Evolutionary conservation across 352 stramenopile genomes (phyloP).

Genomic region (Globisporangium abappressorium): DNA sequence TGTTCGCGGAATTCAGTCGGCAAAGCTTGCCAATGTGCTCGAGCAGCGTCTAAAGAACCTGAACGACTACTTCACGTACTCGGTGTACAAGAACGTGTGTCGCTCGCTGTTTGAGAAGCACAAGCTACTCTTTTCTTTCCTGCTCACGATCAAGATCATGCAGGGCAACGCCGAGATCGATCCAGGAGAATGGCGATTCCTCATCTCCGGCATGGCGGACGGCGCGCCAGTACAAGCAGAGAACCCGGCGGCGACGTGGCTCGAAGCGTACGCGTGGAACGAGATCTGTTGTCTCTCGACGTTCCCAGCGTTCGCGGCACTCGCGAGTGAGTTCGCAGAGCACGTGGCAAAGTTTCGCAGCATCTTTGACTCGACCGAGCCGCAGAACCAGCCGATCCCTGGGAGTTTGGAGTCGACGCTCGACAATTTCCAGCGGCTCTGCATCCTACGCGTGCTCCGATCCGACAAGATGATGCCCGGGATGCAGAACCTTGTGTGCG

Average conservation of each 20-base stretch:
- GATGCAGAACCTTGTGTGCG: conserved; percentile 88
- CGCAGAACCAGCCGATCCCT: conserved; percentile 73
- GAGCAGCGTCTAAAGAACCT: conserved; percentile 81
- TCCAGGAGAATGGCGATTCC: conserved; percentile 86
- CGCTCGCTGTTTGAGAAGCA: conserved; percentile 93
- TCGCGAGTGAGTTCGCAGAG: conserved; percentile 47
- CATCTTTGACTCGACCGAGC: conserved; percentile 83
- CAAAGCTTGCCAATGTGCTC: conserved; percentile 61
- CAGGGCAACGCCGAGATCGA: conserved; percentile 82
- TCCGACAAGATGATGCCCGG: conserved; percentile 85
- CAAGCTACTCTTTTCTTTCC: conserved; percentile 93
- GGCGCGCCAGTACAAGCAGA: conserved; percentile 39
- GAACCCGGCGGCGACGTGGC: conserved; percentile 50
- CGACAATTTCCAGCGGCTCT: conserved; percentile 83
- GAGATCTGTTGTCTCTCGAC: conserved; percentile 76
- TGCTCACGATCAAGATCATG: conserved; percentile 88
- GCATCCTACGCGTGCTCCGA: conserved; percentile 72
- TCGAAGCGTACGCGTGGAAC: conserved; percentile 76
- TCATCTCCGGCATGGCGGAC: conserved; percentile 82
- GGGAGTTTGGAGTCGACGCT: conserved; percentile 51
- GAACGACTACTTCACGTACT: conserved; percentile 94
- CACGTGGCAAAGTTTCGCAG: conserved; percentile 52
- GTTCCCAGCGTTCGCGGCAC: conserved; percentile 55
- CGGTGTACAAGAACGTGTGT: conserved; percentile 93
- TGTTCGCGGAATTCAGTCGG: conserved; percentile 83